phyloP scores from a whole-genome alignment of 202 grass and related monocot species.

The Elaeis oleifera region DNA sequence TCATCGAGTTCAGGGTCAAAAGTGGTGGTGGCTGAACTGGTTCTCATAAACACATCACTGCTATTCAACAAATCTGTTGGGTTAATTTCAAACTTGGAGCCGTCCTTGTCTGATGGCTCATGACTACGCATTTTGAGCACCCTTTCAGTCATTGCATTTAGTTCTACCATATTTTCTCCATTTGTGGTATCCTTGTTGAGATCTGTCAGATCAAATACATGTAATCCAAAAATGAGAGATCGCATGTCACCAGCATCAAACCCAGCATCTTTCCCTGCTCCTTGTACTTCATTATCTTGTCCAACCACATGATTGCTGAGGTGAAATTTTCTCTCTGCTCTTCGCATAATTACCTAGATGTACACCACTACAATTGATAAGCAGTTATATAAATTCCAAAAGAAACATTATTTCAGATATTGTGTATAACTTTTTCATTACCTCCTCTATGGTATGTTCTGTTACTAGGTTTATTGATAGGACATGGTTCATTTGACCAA shows the following conservation, averaged over 20 bases:
- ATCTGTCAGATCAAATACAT: conserved; percentile 50
- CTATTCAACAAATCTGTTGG: conserved; percentile 28
- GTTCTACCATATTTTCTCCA: conserved; percentile 37
- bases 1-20: conserved; percentile 58
- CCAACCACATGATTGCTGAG: conserved; percentile 66
- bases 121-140: conserved; percentile 57
- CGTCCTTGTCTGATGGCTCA: conserved; percentile 47
- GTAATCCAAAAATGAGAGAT: conserved; percentile 76
- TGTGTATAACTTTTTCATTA: conserved; percentile 14
- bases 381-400: background rate
- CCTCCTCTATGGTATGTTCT: conserved; percentile 83
- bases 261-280: conserved; percentile 38
- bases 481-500: conserved; percentile 91
- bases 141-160: conserved; percentile 69
- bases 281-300: conserved; percentile 42
- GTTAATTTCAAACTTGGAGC: conserved; percentile 69
- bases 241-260: conserved; percentile 63
- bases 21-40: conserved; percentile 39
- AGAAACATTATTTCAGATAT: too few species aligned
- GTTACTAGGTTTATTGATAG: conserved; percentile 89
- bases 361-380: conserved; percentile 13
- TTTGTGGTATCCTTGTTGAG: conserved; percentile 24
- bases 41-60: conserved; percentile 23
- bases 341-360: conserved; percentile 81
- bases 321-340: conserved; percentile 87